phyloP scores from a whole-genome alignment of 2,329 filamentous ascomycete species.

The Botrytis squamosa region DNA sequence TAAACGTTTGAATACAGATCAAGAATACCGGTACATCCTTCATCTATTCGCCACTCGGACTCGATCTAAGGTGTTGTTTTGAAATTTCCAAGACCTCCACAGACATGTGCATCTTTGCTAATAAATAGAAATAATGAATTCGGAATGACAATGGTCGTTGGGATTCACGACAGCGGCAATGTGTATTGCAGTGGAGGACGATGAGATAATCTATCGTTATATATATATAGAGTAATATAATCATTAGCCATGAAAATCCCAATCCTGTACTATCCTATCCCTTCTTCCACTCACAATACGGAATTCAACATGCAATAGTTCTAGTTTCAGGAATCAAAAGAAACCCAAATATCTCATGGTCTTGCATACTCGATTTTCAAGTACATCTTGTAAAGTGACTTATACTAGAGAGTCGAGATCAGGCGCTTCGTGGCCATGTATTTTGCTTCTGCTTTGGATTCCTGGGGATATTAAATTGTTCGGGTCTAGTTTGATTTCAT shows the following conservation, averaged over 20 bases:
- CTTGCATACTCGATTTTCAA: background rate
- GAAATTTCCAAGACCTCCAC: too few relatives aligned
- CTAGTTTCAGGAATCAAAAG: too few relatives aligned
- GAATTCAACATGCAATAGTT: background rate
- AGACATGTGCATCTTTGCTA: background rate
- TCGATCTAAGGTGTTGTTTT: background rate
- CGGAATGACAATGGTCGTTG: background rate
- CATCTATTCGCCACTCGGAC: background rate
- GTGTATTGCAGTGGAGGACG: background rate
- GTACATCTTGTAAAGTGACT: background rate
- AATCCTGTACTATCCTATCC: fast-evolving
- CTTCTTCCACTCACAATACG: background rate
- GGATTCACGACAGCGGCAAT: background rate
- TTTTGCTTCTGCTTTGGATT: too few relatives aligned
- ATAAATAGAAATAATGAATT: too few relatives aligned
- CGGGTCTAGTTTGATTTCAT: too few relatives aligned
- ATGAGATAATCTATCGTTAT: too few relatives aligned
- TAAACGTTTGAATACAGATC: fast-evolving
- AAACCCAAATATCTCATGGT: too few relatives aligned
- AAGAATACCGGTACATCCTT: background rate
- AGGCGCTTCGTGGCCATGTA: too few relatives aligned
- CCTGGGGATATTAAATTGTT: too few relatives aligned
- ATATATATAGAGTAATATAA: background rate
- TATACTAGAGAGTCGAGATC: background rate
- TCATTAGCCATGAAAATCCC: background rate